Conservation (phyloP, 257 asterid genomes). For the Fraxinus anomala region DNA sequence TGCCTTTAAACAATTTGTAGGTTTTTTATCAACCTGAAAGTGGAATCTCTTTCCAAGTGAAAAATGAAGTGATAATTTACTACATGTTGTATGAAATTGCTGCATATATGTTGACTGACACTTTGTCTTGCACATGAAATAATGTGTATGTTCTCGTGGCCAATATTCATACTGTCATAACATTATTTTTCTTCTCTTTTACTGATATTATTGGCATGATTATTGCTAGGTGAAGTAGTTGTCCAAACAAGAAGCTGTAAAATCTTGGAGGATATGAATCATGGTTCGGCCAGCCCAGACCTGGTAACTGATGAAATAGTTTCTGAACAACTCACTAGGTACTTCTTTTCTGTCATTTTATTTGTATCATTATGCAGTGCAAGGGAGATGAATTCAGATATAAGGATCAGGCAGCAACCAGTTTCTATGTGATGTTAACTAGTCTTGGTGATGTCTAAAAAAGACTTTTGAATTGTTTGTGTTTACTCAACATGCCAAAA, state of each 20-base stretch:
- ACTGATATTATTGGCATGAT: conserved; percentile 1
- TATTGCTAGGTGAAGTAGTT: conserved; percentile 18
- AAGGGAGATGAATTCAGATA: neutral
- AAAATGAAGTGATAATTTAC: conserved; percentile 10
- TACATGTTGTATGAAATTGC: neutral
- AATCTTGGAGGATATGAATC: conserved; percentile 32
- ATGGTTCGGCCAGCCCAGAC: conserved; percentile 37
- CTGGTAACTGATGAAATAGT: conserved; percentile 83
- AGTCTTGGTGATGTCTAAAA: neutral
- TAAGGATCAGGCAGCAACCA: neutral
- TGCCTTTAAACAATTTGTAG: neutral
- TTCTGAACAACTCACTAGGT: conserved; percentile 97
- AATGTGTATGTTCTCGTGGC: neutral
- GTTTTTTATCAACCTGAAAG: neutral
- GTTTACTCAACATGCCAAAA: neutral
- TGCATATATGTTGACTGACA: conserved; percentile 4
- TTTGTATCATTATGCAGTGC: neutral
- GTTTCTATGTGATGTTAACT: neutral
- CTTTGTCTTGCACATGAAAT: neutral
- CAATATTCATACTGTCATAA: neutral
- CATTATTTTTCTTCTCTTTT: conserved; percentile 11
- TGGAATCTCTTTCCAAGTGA: neutral
- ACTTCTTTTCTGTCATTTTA: neutral
- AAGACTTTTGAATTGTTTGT: neutral
- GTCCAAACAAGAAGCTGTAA: conserved; percentile 34